A percentile compares a stretch with the other conserved stretches of the same genome.
These are phyloP conservation scores for Carex myosuroides DNA, from an alignment of 176 grass and related monocot species.

Conservation along the genomic window DNA sequence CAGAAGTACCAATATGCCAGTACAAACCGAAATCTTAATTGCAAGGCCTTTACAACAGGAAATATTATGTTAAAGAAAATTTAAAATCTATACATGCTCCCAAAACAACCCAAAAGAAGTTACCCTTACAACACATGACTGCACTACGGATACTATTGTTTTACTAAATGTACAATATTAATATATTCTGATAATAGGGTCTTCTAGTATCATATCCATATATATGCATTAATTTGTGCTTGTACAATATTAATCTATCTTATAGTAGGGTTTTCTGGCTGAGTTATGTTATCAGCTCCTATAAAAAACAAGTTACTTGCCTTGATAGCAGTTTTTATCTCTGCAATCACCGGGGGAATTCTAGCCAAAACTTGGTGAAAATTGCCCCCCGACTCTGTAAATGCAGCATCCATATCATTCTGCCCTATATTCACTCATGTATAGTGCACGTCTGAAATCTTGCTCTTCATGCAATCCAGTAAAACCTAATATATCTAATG, in stretches of 20 bases:
- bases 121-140: not conserved
- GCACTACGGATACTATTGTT: not conserved
- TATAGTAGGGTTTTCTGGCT: too few relatives aligned
- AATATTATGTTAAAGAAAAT: not conserved
- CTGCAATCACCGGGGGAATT: slow-evolving; percentile 42
- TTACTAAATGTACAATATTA: not conserved
- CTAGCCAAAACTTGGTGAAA: slow-evolving; percentile 43
- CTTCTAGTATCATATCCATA: too few relatives aligned
- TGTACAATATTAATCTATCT: not conserved
- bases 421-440: slow-evolving; percentile 78
- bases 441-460: slow-evolving; percentile 58
- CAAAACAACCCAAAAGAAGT: not conserved
- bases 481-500: slow-evolving; percentile 23
- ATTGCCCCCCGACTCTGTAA: slow-evolving; percentile 17
- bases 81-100: not conserved
- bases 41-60: not conserved
- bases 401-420: slow-evolving; percentile 58
- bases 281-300: not conserved
- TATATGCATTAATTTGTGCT: too few relatives aligned
- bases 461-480: slow-evolving; percentile 32
- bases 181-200: too few relatives aligned
- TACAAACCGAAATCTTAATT: not conserved
- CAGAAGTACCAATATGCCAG: not conserved
- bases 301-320: slow-evolving; percentile 19
- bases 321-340: slow-evolving; percentile 64